Evolutionary conservation across 106 monocot genomes (phyloP).

Genomic region (Dendrobium nobile): DNA sequence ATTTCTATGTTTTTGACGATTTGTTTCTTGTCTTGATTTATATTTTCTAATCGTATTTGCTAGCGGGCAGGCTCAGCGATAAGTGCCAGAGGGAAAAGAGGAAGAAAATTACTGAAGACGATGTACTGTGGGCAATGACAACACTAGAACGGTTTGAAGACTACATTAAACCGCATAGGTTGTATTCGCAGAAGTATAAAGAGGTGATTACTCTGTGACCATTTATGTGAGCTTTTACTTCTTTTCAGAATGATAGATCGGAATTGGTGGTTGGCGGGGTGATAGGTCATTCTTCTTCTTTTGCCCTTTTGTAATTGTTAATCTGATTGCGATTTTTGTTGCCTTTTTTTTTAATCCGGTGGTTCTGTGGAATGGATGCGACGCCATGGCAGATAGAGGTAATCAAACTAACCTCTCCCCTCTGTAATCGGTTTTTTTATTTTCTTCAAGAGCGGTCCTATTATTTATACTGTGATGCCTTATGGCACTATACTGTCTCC

Average conservation of each 20-base stretch:
- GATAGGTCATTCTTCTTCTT: not conserved
- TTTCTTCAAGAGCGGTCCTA: not conserved
- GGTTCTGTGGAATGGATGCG: not conserved
- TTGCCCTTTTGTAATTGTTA: not conserved
- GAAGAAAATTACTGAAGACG: slow-evolving; percentile 59
- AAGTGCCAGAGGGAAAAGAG: slow-evolving; percentile 61
- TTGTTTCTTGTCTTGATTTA: not conserved
- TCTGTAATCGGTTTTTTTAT: not conserved
- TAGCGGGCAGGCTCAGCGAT: slow-evolving; percentile 31
- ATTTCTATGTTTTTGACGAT: not conserved
- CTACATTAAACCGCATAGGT: slow-evolving; percentile 38
- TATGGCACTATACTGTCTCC: not conserved
- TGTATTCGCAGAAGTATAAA: slow-evolving; percentile 29
- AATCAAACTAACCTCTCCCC: not conserved
- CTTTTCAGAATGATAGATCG: not conserved
- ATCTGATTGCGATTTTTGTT: not conserved
- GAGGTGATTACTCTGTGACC: not conserved
- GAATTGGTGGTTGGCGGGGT: not conserved
- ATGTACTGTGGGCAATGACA: slow-evolving; percentile 50
- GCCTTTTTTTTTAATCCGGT: not conserved
- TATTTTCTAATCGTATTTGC: not conserved
- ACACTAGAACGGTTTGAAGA: slow-evolving; percentile 39
- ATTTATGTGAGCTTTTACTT: not conserved
- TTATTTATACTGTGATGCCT: not conserved
- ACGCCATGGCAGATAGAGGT: slow-evolving; percentile 1